A percentile compares a stretch with the other conserved stretches of the same genome.
Evolutionary conservation across 768 basidiomycete species (phyloP).

Genomic region (Erythrobasidium yunnanense): DNA sequence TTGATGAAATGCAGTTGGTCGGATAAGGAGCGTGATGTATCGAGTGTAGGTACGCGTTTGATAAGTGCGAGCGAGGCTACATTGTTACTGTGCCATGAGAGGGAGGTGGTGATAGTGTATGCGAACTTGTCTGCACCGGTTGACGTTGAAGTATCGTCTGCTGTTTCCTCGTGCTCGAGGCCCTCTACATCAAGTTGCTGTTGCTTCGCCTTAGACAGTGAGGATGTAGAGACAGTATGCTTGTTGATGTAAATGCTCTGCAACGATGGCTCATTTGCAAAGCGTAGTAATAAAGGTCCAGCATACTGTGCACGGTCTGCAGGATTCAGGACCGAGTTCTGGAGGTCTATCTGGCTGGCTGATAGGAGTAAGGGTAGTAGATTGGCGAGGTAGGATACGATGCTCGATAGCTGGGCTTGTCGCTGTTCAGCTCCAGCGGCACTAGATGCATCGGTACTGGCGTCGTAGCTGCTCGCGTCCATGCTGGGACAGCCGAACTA

Average conservation of each 20-base stretch:
- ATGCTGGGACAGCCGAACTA: too few species aligned
- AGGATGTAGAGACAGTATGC: neutral
- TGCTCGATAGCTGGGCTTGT: neutral
- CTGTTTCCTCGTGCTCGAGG: neutral
- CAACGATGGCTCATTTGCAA: conserved; percentile 16
- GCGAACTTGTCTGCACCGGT: conserved; percentile 18
- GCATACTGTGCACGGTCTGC: neutral
- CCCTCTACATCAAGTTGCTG: neutral
- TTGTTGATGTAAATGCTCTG: conserved; percentile 30
- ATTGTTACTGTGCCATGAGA: conserved; percentile 69
- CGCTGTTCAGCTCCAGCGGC: neutral
- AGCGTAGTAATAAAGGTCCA: conserved; percentile 12
- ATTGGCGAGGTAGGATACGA: neutral
- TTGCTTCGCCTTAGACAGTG: neutral
- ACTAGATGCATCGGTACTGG: neutral
- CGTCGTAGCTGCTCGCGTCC: conserved; percentile 6
- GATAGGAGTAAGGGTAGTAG: conserved; percentile 6
- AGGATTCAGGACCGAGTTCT: conserved; percentile 5
- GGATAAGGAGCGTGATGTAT: conserved; percentile 66
- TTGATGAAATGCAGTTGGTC: conserved; percentile 84
- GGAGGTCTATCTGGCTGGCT: conserved; percentile 7
- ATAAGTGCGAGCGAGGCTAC: conserved; percentile 84
- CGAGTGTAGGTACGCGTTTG: conserved; percentile 69
- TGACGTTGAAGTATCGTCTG: neutral
- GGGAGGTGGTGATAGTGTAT: conserved; percentile 48